Base-by-base conservation (phyloP, 2,329 filamentous ascomycete species). In the Alternaria metachromatica region DNA sequence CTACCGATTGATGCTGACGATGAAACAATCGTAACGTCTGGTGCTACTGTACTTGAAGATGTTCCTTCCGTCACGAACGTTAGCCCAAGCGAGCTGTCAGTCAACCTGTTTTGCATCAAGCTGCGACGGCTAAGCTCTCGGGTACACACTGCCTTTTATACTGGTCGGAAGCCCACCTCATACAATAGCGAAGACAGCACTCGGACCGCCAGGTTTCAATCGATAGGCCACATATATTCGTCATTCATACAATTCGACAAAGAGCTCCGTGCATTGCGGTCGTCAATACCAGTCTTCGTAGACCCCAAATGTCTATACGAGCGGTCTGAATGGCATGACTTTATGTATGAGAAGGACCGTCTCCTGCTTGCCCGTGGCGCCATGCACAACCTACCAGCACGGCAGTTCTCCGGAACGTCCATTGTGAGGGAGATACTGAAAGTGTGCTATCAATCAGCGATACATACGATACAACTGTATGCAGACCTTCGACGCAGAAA, bases 321-420 rank as follows among this genome's bases (percentile, higher is more conserved):
- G 58, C 76, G 75, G 6, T 72, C 78, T 9, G 80, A 82, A 21
- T 85, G 82, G 82, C 83, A 83, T 41, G 82, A 84, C 43, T 76
- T 84, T 13, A 67, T 84, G 4, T 69, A 76, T 2, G 76, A 80
- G 5, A 79, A 82, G 30, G 83, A 85, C 46, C 72, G 76, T 20
- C 68, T 84, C 0, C 72, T 80, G 2, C 74, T 84, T 0, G 67
- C 84, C 0, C 74, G 84, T 46, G 77, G 80, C 1, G 82, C 81
- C 0, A 79, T 84, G 10, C 77, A 84, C 25, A 70, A 81, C 3
- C 70, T 81, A 0, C 78, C 64, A 12, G 46, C 61, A 9, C 56
- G 50, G 13, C 23, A 26, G 2, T 57, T 44, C 3, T 41, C 58
- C 7, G 60, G 60, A 3, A 57, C 58, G 21, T 48, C 45, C n/a